Base-by-base conservation (phyloP, 257 asterid genomes). In the Scutellaria barbata region DNA sequence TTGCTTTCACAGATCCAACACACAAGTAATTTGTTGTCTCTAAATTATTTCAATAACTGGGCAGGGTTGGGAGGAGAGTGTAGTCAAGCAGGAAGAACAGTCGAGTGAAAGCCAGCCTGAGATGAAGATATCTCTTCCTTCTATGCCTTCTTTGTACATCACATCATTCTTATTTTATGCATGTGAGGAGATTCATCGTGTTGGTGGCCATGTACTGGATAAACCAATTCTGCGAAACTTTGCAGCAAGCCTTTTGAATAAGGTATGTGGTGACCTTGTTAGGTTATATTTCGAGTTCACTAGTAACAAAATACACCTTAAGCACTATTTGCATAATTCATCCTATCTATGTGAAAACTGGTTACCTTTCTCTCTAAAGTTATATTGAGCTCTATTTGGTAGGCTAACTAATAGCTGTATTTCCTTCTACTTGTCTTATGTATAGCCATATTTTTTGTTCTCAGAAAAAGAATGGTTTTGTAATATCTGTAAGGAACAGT, bases 31-130 rank as follows among this genome's bases (percentile, higher is more conserved):
- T 59, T 57, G 57, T 41, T 72, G 57, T 81, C 35, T 54, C 69
- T 77, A 60, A 73, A 51, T 74, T 71, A 42, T 58, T 50, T 58
- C 63, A 53, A 77, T 68, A 75, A 69, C 69, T 84, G 13, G 65
- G 59, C 88, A 92, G 99, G 99, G 98, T 50, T 95, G 99, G 99
- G 99, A 92, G 80, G 97, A 95, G 87, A 92, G 86, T 45, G 81
- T 89, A 18, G 88, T 95, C 63, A 90, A 85, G 92, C 89, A 88
- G 88, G 93, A 88, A 82, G 97, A 88, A 55, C 93, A 85, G 79
- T 78, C 88, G 17, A 72, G 72, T 71, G 96, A 87, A 77, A 86
- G 80, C 79, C 85, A 79, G 78, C 71, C 97, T 9, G 99, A 92
- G 75, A 87, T 95, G 85, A 85, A 87, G 85, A 88, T 95, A 80